phyloP scores from a whole-genome alignment of 345 rosid species.

The Angophora floribunda region DNA sequence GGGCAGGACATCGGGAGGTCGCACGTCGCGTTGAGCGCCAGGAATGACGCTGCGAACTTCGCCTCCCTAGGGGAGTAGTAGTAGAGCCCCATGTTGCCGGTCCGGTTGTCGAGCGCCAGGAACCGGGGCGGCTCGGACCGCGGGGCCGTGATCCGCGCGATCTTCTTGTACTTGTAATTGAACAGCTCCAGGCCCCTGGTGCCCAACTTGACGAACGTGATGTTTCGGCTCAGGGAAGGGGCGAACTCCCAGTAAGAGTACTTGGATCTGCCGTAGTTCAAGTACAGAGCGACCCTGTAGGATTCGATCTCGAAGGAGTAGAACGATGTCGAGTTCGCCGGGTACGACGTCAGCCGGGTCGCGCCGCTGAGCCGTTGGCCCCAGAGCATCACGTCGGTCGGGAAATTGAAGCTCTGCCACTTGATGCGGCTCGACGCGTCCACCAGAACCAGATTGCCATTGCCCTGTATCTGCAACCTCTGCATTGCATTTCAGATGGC shows the following conservation, averaged over 20 bases:
- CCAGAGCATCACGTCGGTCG: conserved; percentile 71
- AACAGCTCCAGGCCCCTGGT: conserved; percentile 44
- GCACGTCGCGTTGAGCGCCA: conserved; percentile 62
- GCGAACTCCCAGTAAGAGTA: conserved; percentile 88
- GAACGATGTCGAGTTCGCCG: conserved; percentile 36
- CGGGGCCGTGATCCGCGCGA: conserved; percentile 40
- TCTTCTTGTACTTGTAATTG: conserved; percentile 39
- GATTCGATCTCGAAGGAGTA: conserved; percentile 68
- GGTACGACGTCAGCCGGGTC: conserved; percentile 77
- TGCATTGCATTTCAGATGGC: conserved; percentile 15
- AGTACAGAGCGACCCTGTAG: conserved; percentile 46
- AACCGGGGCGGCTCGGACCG: conserved; percentile 37
- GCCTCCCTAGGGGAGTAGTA: conserved; percentile 34
- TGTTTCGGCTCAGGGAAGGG: conserved; percentile 52
- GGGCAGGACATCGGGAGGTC: conserved; percentile 81
- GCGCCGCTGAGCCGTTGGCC: conserved; percentile 83
- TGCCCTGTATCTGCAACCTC: conserved; percentile 55
- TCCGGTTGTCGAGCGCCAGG: conserved; percentile 56
- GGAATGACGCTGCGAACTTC: conserved; percentile 51
- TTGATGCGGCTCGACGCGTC: conserved; percentile 46
- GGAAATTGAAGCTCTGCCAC: conserved; percentile 98
- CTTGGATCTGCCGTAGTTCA: conserved; percentile 48
- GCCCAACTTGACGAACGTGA: conserved; percentile 44
- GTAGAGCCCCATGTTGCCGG: conserved; percentile 75
- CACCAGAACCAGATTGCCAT: conserved; percentile 65